phyloP scores from a whole-genome alignment of 1,284 basidiomycete species.

The Fereydounia khargensis region DNA sequence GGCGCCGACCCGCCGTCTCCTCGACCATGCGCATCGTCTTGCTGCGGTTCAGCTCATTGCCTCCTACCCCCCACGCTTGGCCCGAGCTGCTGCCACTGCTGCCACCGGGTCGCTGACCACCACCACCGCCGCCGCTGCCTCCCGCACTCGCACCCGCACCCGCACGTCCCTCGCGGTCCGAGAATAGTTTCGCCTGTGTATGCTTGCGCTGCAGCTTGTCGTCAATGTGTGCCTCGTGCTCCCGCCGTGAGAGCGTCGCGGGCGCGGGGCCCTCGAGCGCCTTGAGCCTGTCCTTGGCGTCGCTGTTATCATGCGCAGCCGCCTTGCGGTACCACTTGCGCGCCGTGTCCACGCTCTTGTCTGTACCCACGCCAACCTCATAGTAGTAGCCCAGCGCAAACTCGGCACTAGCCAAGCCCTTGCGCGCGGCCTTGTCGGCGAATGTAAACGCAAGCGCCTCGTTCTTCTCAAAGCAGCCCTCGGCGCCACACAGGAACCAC shows the following conservation, averaged over 20 bases:
- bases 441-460: constrained; percentile 82
- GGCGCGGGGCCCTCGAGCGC: constrained; percentile 66
- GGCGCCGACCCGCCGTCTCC: constrained; percentile 33
- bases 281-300: constrained; percentile 72
- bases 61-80: constrained; percentile 6
- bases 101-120: no score
- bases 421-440: constrained; percentile 83
- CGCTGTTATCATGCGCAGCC: constrained; percentile 73
- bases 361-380: constrained; percentile 64
- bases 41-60: constrained; percentile 26
- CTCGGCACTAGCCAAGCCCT: constrained; percentile 76
- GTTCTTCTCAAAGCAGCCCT: constrained; percentile 80
- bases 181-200: constrained; percentile 66
- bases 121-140: constrained; percentile 2
- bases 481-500: constrained; percentile 88
- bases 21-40: constrained; percentile 47
- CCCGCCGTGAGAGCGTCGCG: constrained; percentile 69
- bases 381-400: constrained; percentile 93
- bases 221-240: constrained; percentile 78
- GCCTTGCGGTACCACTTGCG: constrained; percentile 70
- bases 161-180: constrained; percentile 30
- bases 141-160: constrained; percentile 3
- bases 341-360: constrained; percentile 66
- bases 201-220: constrained; percentile 75
- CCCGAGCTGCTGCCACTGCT: not conserved